Evolutionary conservation across 257 asterid genomes (phyloP), one percentile per base, ranked within the genome.

Genomic region (Capsicum baccatum): DNA sequence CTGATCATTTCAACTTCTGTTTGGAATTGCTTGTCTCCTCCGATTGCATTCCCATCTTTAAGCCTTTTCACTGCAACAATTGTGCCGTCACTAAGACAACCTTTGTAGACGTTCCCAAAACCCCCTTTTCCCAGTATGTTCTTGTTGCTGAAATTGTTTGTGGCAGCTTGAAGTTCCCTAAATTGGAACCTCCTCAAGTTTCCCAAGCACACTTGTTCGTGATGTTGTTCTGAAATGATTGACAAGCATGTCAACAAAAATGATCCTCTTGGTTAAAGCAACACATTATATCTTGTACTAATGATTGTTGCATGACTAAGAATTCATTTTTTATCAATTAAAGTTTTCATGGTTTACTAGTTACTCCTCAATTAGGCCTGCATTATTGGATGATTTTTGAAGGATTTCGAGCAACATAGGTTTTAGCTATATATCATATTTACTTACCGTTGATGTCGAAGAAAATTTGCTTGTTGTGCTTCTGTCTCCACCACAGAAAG

Each of bases 1-100:
- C 98, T 94, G 87, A 96, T 96, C 97, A 96, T 92, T 85, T 93
- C 96, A 2, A 96, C 92, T 84, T 96, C 99, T 5, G 99, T 96
- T 88, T 96, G 99, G 79, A 96, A 96, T 82, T 96, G 99, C 74
- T 86, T 90, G 70, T 94, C 97, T 44, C 99, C 99, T 8, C 98
- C 95, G 6, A 82, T 78, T 60, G 95, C 93, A 84, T 76, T 88
- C 9, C 97, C 95, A 39, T 96, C 99, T 84, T 92, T 94, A 67
- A 96, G 95, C 83, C 98, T 88, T 89, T 96, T 96, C 2, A 96
- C 98, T 0, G 99, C 99, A 14, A 96, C 97, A 57, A 96, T 86
- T 5, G 92, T 88, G 55, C 99, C 98, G 68, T 94, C 98, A 8
- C 87, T 91, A 87, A 96, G 97, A 79, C 84, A 81, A 50, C 99